Base-by-base conservation (phyloP, 2,329 filamentous ascomycete species). In the Monosporascus cannonballus region DNA sequence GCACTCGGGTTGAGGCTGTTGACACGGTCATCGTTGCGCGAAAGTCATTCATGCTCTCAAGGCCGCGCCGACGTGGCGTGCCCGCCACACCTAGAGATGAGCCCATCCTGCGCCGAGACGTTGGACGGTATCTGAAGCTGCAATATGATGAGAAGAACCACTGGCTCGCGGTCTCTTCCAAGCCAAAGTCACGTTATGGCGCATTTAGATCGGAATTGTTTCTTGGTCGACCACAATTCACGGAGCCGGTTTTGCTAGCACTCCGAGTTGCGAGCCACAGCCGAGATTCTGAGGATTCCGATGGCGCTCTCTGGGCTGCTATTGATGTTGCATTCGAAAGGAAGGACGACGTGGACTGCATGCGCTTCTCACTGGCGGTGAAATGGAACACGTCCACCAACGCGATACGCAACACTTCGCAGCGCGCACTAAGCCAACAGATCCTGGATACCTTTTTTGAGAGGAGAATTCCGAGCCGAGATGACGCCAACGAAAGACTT, bases 351-450 rank as follows among this genome's bases (percentile, higher is more conserved):
- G 53, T 56, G 47, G 61, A 69, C 3, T 56, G 55, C 3, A 34
- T 76, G 24, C 59, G 56, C 14, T 58, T 77, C 37, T 57, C 54
- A 3, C 60, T 75, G 27, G 57, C 66, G 22, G 60, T 77, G 17
- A 68, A 71, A 34, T 79, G 76, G 75, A 76, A 76, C 53, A 62
- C 69, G 27, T 71, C 73, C 0, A 60, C 59, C 3, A 66, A 68
- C 5, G 64, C 67, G 1, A 56, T 73, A n/a, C 67, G 69, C 42
- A 64, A 52, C 36, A 51, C 50, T 0, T 42, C 51, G 2, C 64
- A 73, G 38, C 69, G 71, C 5, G 54, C 53, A 5, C 39, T 63
- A 3, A 76, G 71, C 27, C 64, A 69, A 37, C 48, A 46, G 3
- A 55, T 78, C 11, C 61, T 78, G 24, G 60, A 70, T n/a, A 56